A percentile compares a stretch with the other conserved stretches of the same genome.
Evolutionary conservation across 1,139 yeast genomes (phyloP).

Genomic region (Pichia sp.): DNA sequence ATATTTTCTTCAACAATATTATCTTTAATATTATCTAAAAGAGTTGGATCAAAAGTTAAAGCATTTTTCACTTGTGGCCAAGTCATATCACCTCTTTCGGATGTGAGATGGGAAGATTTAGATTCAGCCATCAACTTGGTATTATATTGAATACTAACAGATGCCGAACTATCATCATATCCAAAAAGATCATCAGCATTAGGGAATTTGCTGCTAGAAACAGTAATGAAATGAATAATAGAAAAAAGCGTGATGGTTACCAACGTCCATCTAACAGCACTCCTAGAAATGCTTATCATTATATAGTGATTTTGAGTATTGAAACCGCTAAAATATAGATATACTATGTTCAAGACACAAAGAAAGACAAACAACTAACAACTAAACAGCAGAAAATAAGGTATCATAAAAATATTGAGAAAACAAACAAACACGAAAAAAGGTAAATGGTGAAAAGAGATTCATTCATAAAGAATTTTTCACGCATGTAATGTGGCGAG

Average conservation of each 20-base stretch:
- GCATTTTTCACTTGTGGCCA: constrained; percentile 23
- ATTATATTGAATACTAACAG: constrained; percentile 23
- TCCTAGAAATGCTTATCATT: no score
- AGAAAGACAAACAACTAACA: no score
- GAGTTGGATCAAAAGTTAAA: constrained; percentile 20
- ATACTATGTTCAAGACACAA: no score
- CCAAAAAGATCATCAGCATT: constrained; percentile 6
- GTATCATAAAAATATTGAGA: no score
- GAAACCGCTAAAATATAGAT: no score
- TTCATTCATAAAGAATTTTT: no score
- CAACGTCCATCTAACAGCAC: not conserved
- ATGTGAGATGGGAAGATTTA: constrained; percentile 12
- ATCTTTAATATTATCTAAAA: constrained; percentile 21
- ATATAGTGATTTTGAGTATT: no score
- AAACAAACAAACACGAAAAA: no score
- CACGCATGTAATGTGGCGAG: no score
- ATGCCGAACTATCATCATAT: constrained; percentile 6
- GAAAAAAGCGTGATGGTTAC: constrained; percentile 10
- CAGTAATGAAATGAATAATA: constrained; percentile 3
- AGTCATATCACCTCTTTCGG: constrained; percentile 12
- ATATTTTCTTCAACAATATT: constrained; percentile 27
- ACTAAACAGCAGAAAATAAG: no score
- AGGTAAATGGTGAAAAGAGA: no score
- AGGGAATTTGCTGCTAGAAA: not conserved
- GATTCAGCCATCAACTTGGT: constrained; percentile 24